phyloP scores from a whole-genome alignment of 768 basidiomycete genomes.

The Neoboletus brunneissimus region DNA sequence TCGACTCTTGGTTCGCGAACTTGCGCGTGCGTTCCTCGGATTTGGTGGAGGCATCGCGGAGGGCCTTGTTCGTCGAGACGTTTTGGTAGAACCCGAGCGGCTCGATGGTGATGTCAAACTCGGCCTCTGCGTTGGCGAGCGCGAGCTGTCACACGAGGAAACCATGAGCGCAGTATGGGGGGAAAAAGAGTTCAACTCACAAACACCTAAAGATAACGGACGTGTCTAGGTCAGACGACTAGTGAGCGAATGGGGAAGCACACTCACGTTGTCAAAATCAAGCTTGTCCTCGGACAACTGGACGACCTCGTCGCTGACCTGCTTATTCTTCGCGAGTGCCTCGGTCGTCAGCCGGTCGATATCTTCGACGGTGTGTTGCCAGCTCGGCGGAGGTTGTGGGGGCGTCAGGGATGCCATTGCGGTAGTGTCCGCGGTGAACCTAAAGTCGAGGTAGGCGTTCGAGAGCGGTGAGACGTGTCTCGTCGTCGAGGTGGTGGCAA shows the following conservation, averaged over 20 bases:
- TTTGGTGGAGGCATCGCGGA: conserved; percentile 79
- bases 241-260: not conserved
- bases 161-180: conserved; percentile 1
- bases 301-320: conserved; percentile 58
- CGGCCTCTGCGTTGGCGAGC: conserved; percentile 58
- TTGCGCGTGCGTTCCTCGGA: conserved; percentile 71
- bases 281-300: conserved; percentile 55
- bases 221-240: not conserved
- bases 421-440: conserved; percentile 2
- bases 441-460: not conserved
- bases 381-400: conserved; percentile 64
- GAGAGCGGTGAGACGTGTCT: conserved; percentile 2
- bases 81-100: conserved; percentile 80
- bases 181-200: conserved; percentile 42
- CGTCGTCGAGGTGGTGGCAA: conserved; percentile 9
- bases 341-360: conserved; percentile 57
- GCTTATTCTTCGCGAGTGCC: conserved; percentile 55
- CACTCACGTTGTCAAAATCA: conserved; percentile 64
- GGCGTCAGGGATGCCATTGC: conserved; percentile 52
- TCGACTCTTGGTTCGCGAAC: conserved; percentile 71
- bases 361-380: conserved; percentile 68
- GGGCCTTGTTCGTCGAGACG: conserved; percentile 66
- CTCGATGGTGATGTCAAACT: conserved; percentile 48
- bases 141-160: conserved; percentile 40
- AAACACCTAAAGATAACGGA: conserved; percentile 54